These are phyloP conservation scores for Amaranthus cruentus DNA, from an alignment of 148 eudicot genomes.

Conservation along the genomic window DNA sequence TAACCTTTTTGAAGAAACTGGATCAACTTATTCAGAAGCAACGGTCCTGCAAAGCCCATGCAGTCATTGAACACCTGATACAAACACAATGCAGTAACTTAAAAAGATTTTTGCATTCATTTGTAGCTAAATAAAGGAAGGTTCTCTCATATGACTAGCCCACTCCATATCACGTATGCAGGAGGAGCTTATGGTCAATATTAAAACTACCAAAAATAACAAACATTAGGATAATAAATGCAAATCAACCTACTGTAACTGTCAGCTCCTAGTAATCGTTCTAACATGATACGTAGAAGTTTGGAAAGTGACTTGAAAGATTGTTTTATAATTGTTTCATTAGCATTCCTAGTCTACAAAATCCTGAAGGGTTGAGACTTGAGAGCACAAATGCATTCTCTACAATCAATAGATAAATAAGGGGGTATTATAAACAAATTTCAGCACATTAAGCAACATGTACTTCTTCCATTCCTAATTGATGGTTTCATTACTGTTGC, in stretches of 20 bases:
- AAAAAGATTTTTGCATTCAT: background rate
- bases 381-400: background rate
- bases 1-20: constrained; percentile 80
- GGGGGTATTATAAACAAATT: background rate
- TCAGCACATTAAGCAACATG: background rate
- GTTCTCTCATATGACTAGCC: background rate
- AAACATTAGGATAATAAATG: background rate
- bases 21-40: constrained; percentile 81
- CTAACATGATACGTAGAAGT: background rate
- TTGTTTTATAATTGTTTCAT: no score
- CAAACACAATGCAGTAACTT: constrained; percentile 15
- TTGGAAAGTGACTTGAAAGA: background rate
- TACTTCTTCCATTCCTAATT: no score
- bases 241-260: background rate
- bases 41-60: constrained; percentile 81
- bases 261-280: background rate
- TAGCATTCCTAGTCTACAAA: no score
- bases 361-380: background rate
- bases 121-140: background rate
- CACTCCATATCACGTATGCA: background rate
- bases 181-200: background rate
- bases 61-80: constrained; percentile 82
- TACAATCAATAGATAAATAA: background rate
- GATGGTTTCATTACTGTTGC: no score
- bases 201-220: background rate